Evolutionary conservation across 805 yeast genomes (phyloP).

Genomic region (Saturnispora quitensis): DNA sequence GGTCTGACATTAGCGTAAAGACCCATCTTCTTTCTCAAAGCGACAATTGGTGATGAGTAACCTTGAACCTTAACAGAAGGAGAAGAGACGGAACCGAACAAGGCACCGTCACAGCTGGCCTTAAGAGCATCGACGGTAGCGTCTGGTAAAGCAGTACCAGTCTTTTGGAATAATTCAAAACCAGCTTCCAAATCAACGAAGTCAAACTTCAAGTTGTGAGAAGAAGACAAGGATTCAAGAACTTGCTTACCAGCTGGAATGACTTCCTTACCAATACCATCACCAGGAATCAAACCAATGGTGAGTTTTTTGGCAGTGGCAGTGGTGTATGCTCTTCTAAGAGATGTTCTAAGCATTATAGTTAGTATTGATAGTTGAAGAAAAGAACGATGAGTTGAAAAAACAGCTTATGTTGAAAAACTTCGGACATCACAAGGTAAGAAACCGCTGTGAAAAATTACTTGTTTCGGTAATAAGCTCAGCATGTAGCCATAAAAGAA

Average conservation of each 20-base stretch:
- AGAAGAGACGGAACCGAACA: slow-evolving; percentile 95
- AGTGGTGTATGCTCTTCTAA: slow-evolving; percentile 26
- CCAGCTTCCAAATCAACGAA: slow-evolving; percentile 91
- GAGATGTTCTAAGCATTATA: slow-evolving; percentile 13
- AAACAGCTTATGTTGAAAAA: neutral
- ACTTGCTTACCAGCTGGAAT: slow-evolving; percentile 93
- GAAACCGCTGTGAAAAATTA: slow-evolving; percentile 1
- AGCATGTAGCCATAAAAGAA: neutral
- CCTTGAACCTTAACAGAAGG: slow-evolving; percentile 93
- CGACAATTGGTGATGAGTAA: slow-evolving; percentile 97
- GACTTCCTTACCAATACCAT: slow-evolving; percentile 96
- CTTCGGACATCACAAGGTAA: neutral
- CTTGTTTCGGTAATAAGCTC: slow-evolving; percentile 1
- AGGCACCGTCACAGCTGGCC: slow-evolving; percentile 88
- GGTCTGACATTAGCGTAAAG: slow-evolving; percentile 97
- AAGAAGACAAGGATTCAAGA: slow-evolving; percentile 71
- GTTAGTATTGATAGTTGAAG: neutral
- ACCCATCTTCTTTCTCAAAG: slow-evolving; percentile 92
- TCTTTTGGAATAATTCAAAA: slow-evolving; percentile 82
- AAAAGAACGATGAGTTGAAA: neutral
- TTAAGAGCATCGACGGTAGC: slow-evolving; percentile 74
- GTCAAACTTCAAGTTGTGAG: slow-evolving; percentile 69
- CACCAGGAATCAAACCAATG: slow-evolving; percentile 86
- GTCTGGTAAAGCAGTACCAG: slow-evolving; percentile 95
- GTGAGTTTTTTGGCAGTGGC: slow-evolving; percentile 39